Base-by-base conservation (phyloP, 441 rosid species). In the Aquilaria agallochum region DNA sequence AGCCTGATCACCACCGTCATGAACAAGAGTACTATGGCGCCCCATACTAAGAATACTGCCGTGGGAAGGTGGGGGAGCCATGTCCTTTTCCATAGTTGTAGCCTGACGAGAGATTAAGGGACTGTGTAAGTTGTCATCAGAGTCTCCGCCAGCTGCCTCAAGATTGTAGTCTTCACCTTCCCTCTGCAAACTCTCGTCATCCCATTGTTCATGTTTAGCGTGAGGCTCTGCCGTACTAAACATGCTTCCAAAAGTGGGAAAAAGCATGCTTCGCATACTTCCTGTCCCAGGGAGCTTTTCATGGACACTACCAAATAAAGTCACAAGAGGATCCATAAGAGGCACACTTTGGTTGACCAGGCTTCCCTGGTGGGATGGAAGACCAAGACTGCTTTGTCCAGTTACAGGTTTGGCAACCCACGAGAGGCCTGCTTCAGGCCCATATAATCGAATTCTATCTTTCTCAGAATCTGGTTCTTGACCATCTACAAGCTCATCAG, bases 181-280 rank as follows among this genome's bases (percentile, higher is more conserved):
- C 62, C 82, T 76, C 54, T 65, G 73, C 63, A 65, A 76, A 50
- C 84, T 83, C 78, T 82, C 85, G 63, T 82, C 94, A 48, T 87
- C 94, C 94, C 90, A 87, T 4, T 76, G 81, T 2, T 77, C 86
- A 50, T 74, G 59, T 53, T 71, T 83, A 12, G 48, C 74, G 33
- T 78, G 79, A 56, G 82, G 76, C 45, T 82, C 93, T 0, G 83
- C 84, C 12, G 79, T 73, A 66, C 90, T 87, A 69, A 80, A 79
- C 90, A 87, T 87, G 79, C 93, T 87, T 53, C 93, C 93, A 53
- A 80, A 87, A 55, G 58, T 84, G 33, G 88, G 83, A 73, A 84
- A 87, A 48, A 84, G 76, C 60, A 72, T 84, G 69, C 87, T 86
- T 45, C 74, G 67, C 46, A 64, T 72, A 70, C 84, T 82, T 2